Evolutionary conservation across 176 grass and related monocot species (phyloP).

Genomic region (Carex pumila): DNA sequence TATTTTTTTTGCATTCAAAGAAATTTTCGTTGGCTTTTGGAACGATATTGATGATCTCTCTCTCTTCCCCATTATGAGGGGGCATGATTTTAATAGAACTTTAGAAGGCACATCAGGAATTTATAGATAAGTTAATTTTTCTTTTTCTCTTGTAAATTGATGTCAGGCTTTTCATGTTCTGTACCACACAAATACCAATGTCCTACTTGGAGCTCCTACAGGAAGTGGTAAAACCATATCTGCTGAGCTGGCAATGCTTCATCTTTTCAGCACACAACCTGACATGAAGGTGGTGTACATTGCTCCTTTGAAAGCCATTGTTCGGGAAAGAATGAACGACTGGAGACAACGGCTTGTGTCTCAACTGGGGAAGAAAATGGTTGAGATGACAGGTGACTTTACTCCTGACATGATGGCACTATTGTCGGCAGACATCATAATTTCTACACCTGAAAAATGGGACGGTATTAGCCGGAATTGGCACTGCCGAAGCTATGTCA

Average conservation of each 20-base stretch:
- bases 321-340: conserved; percentile 96
- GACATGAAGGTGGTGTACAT: conserved; percentile 99
- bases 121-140: conserved; percentile 13
- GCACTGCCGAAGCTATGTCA: conserved; percentile 95
- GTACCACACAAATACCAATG: conserved; percentile 79
- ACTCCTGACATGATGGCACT: conserved; percentile 90
- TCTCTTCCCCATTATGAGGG: not conserved
- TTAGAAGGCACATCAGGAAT: not conserved
- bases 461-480: conserved; percentile 95
- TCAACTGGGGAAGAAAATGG: conserved; percentile 95
- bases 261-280: conserved; percentile 88
- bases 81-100: not conserved
- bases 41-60: not conserved
- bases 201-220: conserved; percentile 93
- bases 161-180: conserved; percentile 88
- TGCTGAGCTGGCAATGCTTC: conserved; percentile 92
- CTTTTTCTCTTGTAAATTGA: conserved; percentile 6
- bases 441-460: conserved; percentile 99
- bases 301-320: conserved; percentile 90
- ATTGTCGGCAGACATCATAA: conserved; percentile 91
- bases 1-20: conserved; percentile 10
- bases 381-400: conserved; percentile 99
- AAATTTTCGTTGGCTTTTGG: not conserved
- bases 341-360: conserved; percentile 80
- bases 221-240: conserved; percentile 98